Base-by-base conservation (phyloP, 768 basidiomycete species). In the Mycena belliarum region DNA sequence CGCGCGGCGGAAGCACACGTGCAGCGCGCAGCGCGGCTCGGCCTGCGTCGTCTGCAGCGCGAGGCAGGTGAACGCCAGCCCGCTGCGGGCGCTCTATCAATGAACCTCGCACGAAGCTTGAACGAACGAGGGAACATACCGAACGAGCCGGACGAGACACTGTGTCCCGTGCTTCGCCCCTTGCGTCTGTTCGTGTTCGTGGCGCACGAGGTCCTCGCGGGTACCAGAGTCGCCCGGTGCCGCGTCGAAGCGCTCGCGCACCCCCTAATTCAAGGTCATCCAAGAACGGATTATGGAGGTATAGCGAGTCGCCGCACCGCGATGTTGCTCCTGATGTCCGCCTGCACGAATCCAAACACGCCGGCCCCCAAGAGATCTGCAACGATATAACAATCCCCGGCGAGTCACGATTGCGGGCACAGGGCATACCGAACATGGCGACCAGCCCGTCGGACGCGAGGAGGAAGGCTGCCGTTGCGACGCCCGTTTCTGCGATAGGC, bases 251-350 rank as follows among this genome's bases (percentile, higher is more conserved):
- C 81, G 77, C 46, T 69, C 67, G 40, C 87, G 85, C n/a, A 91
- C 83, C 56, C 87, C 88, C 89, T 90, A 69, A 24, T 56, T 41
- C 29, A 9, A 20, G 28, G 29, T 28, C 9, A 20, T 6, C 29
- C 18, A 14, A 32, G 29, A 32, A n/a, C n/a, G n/a, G 29, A 32
- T 32, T 3, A n/a, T 15, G 5, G n/a, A 5, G 8, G 55, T 6
- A 32, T 32, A 12, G 29, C n/a, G n/a, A 38, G 5, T 18, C 14
- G 7, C 6, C 24, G 44, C 23, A 86, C 89, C 58, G 73, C 70
- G 37, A 91, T 84, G 68, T 91, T 91, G 61, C 73, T 80, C 68
- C 80, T 76, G 61, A 91, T 77, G 70, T 91, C 89, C 33, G 78
- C 73, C 69, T 91, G 88, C 7, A 91, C n/a, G n/a, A n/a, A n/a